Evolutionary conservation across 2,329 filamentous ascomycete genomes (phyloP).

Genomic region (Thermomyces lanuginosus): DNA sequence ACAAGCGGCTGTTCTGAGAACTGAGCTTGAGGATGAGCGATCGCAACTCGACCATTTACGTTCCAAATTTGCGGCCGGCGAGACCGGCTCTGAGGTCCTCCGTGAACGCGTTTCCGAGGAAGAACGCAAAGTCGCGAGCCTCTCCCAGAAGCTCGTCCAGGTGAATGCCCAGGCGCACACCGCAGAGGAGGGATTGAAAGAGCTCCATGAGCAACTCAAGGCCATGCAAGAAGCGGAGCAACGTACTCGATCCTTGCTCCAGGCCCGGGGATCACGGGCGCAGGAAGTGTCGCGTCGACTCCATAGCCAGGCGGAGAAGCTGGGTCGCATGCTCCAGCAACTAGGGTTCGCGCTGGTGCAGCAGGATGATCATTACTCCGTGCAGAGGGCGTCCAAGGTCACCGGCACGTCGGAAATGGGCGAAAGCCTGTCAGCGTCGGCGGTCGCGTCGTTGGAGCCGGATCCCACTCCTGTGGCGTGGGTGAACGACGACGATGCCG

Average conservation of each 20-base stretch:
- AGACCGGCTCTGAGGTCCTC: constrained; percentile 65
- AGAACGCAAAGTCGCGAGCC: constrained; percentile 49
- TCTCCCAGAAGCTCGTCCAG: constrained; percentile 56
- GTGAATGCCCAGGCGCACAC: constrained; percentile 60
- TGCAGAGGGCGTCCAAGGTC: constrained; percentile 53
- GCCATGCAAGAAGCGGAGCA: constrained; percentile 16
- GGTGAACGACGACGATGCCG: constrained; percentile 52
- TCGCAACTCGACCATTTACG: constrained; percentile 53
- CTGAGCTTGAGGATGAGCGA: constrained; percentile 48
- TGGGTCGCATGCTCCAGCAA: constrained; percentile 69
- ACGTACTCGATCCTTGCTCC: constrained; percentile 38
- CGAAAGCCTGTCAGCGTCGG: constrained; percentile 21
- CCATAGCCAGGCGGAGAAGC: constrained; percentile 66
- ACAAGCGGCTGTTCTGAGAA: constrained; percentile 30
- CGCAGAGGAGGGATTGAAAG: constrained; percentile 58
- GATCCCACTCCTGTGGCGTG: constrained; percentile 67
- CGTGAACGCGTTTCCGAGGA: constrained; percentile 60
- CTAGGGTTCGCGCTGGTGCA: constrained; percentile 70
- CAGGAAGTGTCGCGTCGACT: constrained; percentile 73
- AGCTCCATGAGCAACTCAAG: constrained; percentile 45
- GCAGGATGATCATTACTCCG: constrained; percentile 53
- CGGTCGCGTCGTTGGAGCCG: constrained; percentile 22
- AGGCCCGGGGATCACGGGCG: constrained; percentile 54
- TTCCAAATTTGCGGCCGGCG: constrained; percentile 60
- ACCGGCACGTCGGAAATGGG: constrained; percentile 20